Base-by-base conservation (phyloP, 2,329 filamentous ascomycete species). In the Ophiocordyceps camponoti-rufipedis region DNA sequence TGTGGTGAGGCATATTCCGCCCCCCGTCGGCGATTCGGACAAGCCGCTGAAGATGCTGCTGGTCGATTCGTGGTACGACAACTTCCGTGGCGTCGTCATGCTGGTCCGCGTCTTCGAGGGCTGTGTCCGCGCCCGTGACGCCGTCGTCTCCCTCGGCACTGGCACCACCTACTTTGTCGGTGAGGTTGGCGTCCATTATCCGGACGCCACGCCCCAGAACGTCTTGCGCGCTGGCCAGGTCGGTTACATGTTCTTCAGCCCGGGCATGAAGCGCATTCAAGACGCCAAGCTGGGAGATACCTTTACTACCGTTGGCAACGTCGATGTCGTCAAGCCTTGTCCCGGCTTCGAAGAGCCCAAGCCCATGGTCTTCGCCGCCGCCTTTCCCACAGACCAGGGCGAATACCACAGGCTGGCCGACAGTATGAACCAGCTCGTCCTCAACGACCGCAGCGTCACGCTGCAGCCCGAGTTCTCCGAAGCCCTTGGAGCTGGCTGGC, bases 41-140 rank as follows among this genome's bases (percentile, higher is more conserved):
- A 83, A 80, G 54, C 85, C 87, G 1, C 63, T 95, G 47, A 80
- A 85, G 48, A 74, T 96, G 64, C 69, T 98, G 43, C 76, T 98
- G 13, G 87, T 98, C 28, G 91, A 98, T 63, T 95, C 88, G 19
- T 98, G 91, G 91, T 98, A 98, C 60, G 88, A 94, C 57, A 88
- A 82, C 49, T 98, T 95, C 62, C 83, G 87, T 52, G 91, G 91
- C 12, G 91, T 98, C 33, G 82, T 96, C 45, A 72, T 95, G 44
- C 71, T 98, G 7, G 87, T 98, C 12, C 74, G 91, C 11, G 70
- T 98, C 16, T 98, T 98, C 55, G 87, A 96, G 51, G 91, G 91
- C 11, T 75, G 77, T 44, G 71, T 98, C 50, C 77, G 73, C 47
- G 78, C 88, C 0, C 91, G 91, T 5, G 87, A 96, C 57, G 78